Evolutionary conservation across 2,329 filamentous ascomycete genomes (phyloP).

Genomic region (Sarocladium brachiariae): DNA sequence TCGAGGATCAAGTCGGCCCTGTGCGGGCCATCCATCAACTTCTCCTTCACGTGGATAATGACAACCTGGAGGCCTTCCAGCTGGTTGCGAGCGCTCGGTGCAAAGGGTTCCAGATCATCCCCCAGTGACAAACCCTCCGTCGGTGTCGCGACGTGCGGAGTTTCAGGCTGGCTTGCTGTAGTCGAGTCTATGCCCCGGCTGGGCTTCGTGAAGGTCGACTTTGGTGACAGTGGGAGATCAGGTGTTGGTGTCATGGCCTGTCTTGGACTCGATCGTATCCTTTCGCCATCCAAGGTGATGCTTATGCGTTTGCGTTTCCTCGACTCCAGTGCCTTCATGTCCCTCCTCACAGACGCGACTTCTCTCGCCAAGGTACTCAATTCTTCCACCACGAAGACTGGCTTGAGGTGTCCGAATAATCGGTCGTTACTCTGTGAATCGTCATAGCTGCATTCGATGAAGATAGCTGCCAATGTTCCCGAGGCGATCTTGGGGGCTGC

Average conservation of each 20-base stretch:
- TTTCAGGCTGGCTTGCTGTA: conserved; percentile 19
- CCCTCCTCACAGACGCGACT: conserved; percentile 46
- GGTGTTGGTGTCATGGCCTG: conserved; percentile 10
- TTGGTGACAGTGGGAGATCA: conserved; percentile 47
- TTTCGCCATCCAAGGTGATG: not conserved
- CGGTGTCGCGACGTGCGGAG: conserved; percentile 39
- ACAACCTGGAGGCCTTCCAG: conserved; percentile 72
- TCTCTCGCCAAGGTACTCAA: conserved; percentile 63
- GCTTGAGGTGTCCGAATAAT: conserved; percentile 84
- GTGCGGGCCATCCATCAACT: conserved; percentile 63
- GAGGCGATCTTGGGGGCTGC: conserved; percentile 77
- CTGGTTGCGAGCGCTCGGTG: conserved; percentile 30
- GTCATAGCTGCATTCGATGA: conserved; percentile 94
- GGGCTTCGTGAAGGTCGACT: conserved; percentile 23
- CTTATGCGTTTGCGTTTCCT: conserved; percentile 60
- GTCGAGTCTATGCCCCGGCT: not conserved
- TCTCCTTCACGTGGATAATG: conserved; percentile 92
- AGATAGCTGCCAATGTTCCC: conserved; percentile 69
- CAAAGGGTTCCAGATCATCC: conserved; percentile 28
- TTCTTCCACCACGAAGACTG: conserved; percentile 75
- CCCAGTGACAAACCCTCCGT: conserved; percentile 38
- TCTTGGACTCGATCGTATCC: not conserved
- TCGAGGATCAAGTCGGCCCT: conserved; percentile 58
- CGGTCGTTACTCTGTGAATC: conserved; percentile 69
- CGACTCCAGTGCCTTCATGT: conserved; percentile 23